These are phyloP conservation scores for Krasilnikovozyma curviuscula DNA, from an alignment of 768 basidiomycete genomes.

Conservation along the genomic window DNA sequence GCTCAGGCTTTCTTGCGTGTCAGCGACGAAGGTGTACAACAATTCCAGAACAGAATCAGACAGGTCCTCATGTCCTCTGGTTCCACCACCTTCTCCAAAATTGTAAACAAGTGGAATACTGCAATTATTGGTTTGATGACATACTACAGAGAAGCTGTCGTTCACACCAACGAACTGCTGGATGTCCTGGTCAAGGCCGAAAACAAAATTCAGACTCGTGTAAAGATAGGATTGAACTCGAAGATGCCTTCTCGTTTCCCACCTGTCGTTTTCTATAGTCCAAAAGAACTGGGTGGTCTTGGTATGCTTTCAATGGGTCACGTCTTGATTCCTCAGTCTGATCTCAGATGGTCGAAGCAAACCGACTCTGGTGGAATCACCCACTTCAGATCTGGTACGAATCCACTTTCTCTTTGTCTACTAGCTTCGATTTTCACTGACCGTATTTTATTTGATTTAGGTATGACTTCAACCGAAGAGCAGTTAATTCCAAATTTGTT, in stretches of 20 bases:
- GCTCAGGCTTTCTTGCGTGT: slow-evolving; percentile 96
- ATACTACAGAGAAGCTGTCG: slow-evolving; percentile 92
- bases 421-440: neutral
- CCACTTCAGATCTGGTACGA: slow-evolving; percentile 98
- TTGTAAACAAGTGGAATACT: slow-evolving; percentile 76
- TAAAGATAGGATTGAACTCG: slow-evolving; percentile 97
- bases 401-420: slow-evolving; percentile 16
- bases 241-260: slow-evolving; percentile 99
- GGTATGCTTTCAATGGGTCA: slow-evolving; percentile 99
- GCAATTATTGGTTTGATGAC: slow-evolving; percentile 92
- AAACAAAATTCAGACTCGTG: slow-evolving; percentile 98
- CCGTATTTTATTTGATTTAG: neutral
- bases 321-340: slow-evolving; percentile 93
- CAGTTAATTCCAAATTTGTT: slow-evolving; percentile 93
- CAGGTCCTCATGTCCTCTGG: slow-evolving; percentile 92
- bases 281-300: slow-evolving; percentile 93
- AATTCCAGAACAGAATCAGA: slow-evolving; percentile 93
- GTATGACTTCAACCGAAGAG: slow-evolving; percentile 42
- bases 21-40: slow-evolving; percentile 84
- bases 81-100: slow-evolving; percentile 95
- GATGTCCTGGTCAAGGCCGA: slow-evolving; percentile 95
- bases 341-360: slow-evolving; percentile 93
- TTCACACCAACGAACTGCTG: slow-evolving; percentile 88
- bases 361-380: slow-evolving; percentile 93
- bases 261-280: slow-evolving; percentile 39